phyloP scores from a whole-genome alignment of 176 grass and related monocot species.

The Areca catechu region DNA sequence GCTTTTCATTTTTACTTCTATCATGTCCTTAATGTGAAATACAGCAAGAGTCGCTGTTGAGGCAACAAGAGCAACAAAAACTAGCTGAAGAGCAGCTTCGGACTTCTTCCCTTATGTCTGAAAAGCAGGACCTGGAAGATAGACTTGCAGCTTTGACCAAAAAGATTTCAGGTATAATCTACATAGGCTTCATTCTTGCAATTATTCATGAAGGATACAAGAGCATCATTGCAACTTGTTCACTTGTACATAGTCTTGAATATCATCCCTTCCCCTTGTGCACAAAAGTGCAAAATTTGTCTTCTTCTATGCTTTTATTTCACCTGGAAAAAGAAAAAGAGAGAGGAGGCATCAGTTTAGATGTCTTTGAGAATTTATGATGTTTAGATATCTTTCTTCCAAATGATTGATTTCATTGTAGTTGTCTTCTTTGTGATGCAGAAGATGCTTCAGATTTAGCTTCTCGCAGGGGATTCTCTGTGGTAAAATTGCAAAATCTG shows the following conservation, averaged over 20 bases:
- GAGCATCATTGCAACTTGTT: no score
- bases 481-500: slow-evolving; percentile 42
- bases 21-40: slow-evolving; percentile 13
- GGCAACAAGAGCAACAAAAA: slow-evolving; percentile 72
- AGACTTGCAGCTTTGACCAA: slow-evolving; percentile 55
- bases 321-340: no score
- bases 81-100: slow-evolving; percentile 58
- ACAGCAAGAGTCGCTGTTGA: slow-evolving; percentile 50
- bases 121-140: slow-evolving; percentile 78
- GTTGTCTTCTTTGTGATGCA: slow-evolving; percentile 35
- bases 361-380: no score
- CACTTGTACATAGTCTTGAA: no score
- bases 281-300: no score
- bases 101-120: slow-evolving; percentile 40
- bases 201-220: no score
- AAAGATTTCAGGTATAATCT: slow-evolving; percentile 60
- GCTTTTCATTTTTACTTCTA: slow-evolving; percentile 12
- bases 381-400: no score
- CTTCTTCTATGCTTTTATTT: no score
- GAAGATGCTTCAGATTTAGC: slow-evolving; percentile 72
- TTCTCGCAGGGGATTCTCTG: slow-evolving; percentile 53
- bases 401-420: slow-evolving; percentile 2
- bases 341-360: no score
- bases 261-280: no score
- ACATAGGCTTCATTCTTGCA: no score